phyloP scores from a whole-genome alignment of 805 yeast species.

The Candida insectalens region DNA sequence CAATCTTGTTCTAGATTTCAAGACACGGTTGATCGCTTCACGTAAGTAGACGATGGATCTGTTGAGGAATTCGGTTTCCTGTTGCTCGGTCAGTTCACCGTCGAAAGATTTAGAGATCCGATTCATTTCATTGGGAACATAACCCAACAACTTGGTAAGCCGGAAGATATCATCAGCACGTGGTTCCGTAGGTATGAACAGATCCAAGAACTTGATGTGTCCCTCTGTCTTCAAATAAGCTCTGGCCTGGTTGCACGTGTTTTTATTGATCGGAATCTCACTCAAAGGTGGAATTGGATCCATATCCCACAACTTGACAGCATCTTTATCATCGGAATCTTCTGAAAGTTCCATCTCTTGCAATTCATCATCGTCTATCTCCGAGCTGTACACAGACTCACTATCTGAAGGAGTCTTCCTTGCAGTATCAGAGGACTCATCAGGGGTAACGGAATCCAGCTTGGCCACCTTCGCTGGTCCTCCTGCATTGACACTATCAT shows the following conservation, averaged over 20 bases:
- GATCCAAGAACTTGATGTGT: conserved; percentile 43
- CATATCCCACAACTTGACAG: conserved; percentile 7
- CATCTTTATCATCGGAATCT: conserved; percentile 3
- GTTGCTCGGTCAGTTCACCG: too few relatives aligned
- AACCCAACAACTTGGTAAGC: conserved; percentile 59
- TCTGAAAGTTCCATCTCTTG: conserved; percentile 3
- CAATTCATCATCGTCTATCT: conserved; percentile 3
- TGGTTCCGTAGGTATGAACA: conserved; percentile 46
- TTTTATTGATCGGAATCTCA: conserved; percentile 26
- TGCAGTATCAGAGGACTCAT: too few relatives aligned
- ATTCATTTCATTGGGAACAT: conserved; percentile 15
- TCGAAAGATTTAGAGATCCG: conserved; percentile 7
- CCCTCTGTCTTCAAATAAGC: conserved; percentile 53
- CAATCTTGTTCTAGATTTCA: conserved; percentile 44
- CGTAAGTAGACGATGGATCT: conserved; percentile 41
- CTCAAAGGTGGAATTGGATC: conserved; percentile 12
- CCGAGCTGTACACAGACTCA: conserved; percentile 1
- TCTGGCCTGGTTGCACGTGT: conserved; percentile 36
- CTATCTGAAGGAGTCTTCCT: too few relatives aligned
- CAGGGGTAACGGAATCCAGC: too few relatives aligned
- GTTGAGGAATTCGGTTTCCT: conserved; percentile 13
- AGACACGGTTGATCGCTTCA: conserved; percentile 55
- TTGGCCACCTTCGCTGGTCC: too few relatives aligned
- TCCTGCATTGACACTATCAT: too few relatives aligned
- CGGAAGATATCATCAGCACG: conserved; percentile 45